Base-by-base conservation (phyloP, 2,329 filamentous ascomycete genomes). In the Colletotrichum tofieldiae region DNA sequence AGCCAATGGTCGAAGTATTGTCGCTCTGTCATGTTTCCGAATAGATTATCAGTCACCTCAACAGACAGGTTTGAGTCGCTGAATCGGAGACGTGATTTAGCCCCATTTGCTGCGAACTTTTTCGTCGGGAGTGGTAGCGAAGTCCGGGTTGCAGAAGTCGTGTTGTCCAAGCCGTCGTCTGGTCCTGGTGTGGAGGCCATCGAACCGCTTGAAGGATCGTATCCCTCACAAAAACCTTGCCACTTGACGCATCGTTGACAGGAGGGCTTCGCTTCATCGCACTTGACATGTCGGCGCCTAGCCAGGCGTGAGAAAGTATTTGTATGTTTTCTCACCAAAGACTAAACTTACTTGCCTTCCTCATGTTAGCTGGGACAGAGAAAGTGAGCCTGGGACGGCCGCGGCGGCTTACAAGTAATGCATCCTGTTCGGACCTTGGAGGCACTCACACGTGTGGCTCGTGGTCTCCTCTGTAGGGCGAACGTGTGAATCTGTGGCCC, bases 161-260 rank as follows among this genome's bases (percentile, higher is more conserved):
- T 51, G 14, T 32, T 51, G 16, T 32, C 32, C 23, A 7, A 9
- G 12, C 37, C 43, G 47, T 12, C 11, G 11, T 65, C 66, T 3
- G 60, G 39, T 1, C 11, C 32, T 1, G 63, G 39, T 4, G 55
- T 61, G 2, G 63, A 67, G 32, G 62, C 23, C 32, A 43, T 43
- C 5, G 58, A 71, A 14, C 43, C 26, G n/a, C 26, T 37, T 5
- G 61, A 18, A 43, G 60, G 41, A 29, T 71, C 77, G 66, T 82
- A 82, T 8, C 81, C 81, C 20, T 79, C 76, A 60, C 81, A 82
- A 54, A 76, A 77, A 11, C 80, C 80, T n/a, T 77, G 77, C 79
- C 79, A 81, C 58, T 81, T 82, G 51, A 82, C 71, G 67, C 81
- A 82, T 60, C 80, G 76, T 45, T 78, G 76, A 73, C 81, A 82